Conservation (phyloP, 495 filamentous ascomycete species). For the Niebla homalea region DNA sequence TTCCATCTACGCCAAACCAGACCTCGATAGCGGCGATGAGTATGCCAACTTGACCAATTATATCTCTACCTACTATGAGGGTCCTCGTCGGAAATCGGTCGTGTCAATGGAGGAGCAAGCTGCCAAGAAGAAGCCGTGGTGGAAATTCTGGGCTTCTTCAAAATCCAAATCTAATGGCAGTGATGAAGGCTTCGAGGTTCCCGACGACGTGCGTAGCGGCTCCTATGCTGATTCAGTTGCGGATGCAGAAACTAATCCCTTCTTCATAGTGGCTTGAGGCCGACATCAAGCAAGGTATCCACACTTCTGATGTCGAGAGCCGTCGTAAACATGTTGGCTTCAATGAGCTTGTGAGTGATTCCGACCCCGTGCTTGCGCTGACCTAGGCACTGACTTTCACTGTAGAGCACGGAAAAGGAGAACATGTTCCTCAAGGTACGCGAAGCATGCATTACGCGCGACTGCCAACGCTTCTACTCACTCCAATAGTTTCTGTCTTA, state of each 20-base stretch:
- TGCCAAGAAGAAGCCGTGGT: conserved; percentile 40
- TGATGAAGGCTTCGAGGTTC: conserved; percentile 39
- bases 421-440: conserved; percentile 43
- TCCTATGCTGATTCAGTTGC: background rate
- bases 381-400: conserved; percentile 1
- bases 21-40: conserved; percentile 28
- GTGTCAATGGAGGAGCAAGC: conserved; percentile 41
- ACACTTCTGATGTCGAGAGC: conserved; percentile 41
- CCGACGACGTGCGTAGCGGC: conserved; percentile 35
- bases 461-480: conserved; percentile 1
- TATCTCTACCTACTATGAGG: conserved; percentile 53
- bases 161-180: conserved; percentile 21
- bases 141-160: conserved; percentile 36
- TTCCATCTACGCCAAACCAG: conserved; percentile 16
- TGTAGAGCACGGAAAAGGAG: conserved; percentile 51
- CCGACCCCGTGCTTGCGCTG: background rate
- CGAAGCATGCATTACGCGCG: background rate
- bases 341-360: conserved; percentile 45
- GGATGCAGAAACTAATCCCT: background rate
- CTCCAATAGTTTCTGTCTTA: conserved; percentile 53
- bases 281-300: conserved; percentile 52
- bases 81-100: conserved; percentile 30
- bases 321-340: conserved; percentile 55
- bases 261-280: conserved; percentile 46
- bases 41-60: conserved; percentile 47